A percentile compares a stretch with the other conserved stretches of the same genome.
These are phyloP conservation scores for Crucihimalaya himalaica DNA, from an alignment of 345 rosid species.

Conservation along the genomic window DNA sequence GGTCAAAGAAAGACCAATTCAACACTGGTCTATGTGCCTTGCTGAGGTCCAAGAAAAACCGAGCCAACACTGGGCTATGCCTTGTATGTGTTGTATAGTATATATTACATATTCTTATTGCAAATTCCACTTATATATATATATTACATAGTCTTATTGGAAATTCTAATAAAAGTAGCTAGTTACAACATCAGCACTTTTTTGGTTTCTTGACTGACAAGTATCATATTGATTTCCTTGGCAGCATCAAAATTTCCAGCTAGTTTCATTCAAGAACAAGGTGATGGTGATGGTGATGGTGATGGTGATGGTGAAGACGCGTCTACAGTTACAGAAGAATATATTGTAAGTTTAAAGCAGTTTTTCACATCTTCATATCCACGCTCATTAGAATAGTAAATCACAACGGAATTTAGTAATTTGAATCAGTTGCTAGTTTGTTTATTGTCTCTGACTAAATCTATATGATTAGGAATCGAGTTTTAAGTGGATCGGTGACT, in stretches of 20 bases:
- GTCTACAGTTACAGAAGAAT: background rate
- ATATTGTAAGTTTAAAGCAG: constrained; percentile 3
- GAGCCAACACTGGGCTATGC: constrained; percentile 5
- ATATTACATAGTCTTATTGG: background rate
- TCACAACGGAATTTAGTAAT: background rate
- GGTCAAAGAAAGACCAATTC: constrained; percentile 15
- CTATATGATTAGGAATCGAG: constrained; percentile 16
- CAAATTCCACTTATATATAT: background rate
- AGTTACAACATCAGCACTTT: background rate
- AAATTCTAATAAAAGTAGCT: background rate
- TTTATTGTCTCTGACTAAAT: background rate
- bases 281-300: background rate
- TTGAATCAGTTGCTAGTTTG: background rate
- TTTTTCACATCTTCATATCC: background rate
- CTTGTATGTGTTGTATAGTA: constrained; percentile 18
- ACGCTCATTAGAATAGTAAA: background rate
- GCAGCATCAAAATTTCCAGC: constrained; percentile 11
- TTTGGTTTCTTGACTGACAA: constrained; percentile 24
- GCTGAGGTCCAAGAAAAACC: background rate
- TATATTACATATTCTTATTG: background rate
- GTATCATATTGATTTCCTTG: background rate
- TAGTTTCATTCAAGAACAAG: constrained; percentile 9
- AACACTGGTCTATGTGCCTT: background rate
- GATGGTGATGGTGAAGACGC: background rate
- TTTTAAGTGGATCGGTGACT: background rate